Conservation (phyloP, 805 yeast genomes). For the Cyberlindnera petersonii region DNA sequence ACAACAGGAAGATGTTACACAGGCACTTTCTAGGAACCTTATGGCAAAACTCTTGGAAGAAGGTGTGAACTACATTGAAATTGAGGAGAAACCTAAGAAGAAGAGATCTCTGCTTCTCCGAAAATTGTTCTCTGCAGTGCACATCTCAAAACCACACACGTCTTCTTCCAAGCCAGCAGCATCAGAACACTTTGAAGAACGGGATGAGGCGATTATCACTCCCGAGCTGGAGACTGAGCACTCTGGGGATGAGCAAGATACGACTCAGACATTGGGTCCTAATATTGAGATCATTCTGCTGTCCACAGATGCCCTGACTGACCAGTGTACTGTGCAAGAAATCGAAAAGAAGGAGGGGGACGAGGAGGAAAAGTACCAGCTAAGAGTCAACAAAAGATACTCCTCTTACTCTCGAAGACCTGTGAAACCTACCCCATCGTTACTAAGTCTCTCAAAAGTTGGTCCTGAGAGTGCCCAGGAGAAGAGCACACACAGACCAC, state of each 20-base stretch:
- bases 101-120: conserved; percentile 1
- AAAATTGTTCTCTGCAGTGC: conserved; percentile 2
- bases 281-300: conserved; percentile 14
- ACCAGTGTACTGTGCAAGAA: background rate
- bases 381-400: background rate
- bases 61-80: conserved; percentile 16
- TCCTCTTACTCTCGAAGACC: conserved; percentile 15
- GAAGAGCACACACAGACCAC: conserved; percentile 6
- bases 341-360: too few species aligned
- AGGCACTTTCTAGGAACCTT: background rate
- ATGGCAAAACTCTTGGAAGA: conserved; percentile 5
- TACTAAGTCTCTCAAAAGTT: conserved; percentile 11
- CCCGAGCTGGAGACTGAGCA: background rate
- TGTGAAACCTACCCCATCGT: conserved; percentile 7
- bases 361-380: background rate
- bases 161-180: too few species aligned
- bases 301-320: conserved; percentile 6
- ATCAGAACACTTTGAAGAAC: background rate
- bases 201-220: too few species aligned
- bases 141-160: background rate
- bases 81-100: conserved; percentile 8
- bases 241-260: background rate
- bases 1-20: too few species aligned
- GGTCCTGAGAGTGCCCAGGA: conserved; percentile 7
- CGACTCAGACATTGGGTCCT: conserved; percentile 1